Conservation (phyloP, 1,284 basidiomycete species). For the Puccinia coronata region DNA sequence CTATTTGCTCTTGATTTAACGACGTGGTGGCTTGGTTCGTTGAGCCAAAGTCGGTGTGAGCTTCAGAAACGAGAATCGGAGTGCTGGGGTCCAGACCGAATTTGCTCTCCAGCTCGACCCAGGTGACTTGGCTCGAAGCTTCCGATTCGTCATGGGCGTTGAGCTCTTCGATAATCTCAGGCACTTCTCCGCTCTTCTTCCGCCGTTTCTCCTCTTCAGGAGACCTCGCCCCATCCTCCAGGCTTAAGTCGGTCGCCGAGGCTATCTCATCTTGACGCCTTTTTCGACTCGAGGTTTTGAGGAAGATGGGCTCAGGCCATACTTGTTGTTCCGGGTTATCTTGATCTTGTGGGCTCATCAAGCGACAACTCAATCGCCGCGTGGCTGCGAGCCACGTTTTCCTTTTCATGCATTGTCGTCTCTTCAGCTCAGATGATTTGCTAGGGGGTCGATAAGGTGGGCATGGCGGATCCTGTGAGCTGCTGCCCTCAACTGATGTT, state of each 20-base stretch:
- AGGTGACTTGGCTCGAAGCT: background rate
- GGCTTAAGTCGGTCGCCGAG: background rate
- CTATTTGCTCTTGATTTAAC: background rate
- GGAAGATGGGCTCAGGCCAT: slow-evolving; percentile 45
- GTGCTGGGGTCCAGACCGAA: background rate
- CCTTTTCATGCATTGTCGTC: slow-evolving; percentile 23
- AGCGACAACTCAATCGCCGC: slow-evolving; percentile 23
- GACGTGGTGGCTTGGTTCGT: background rate
- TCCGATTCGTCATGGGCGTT: background rate
- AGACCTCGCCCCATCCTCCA: background rate
- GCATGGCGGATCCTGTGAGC: background rate
- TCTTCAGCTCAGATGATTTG: slow-evolving; percentile 30
- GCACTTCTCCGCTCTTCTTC: background rate
- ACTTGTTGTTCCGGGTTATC: background rate
- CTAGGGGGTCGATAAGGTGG: slow-evolving; percentile 20
- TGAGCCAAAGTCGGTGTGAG: background rate
- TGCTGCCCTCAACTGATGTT: background rate
- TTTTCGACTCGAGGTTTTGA: slow-evolving; percentile 4
- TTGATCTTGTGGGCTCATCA: background rate
- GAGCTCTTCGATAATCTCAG: background rate
- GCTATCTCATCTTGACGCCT: background rate
- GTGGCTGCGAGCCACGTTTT: slow-evolving; percentile 37
- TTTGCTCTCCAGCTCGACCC: background rate
- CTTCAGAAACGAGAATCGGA: background rate
- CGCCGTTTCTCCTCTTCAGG: too few species aligned